Percentiles rank a stretch among this genome's conserved stretches.
These are phyloP conservation scores for Sordariomycetes sp. DNA, from an alignment of 2,329 filamentous ascomycete species.

Conservation along the genomic window DNA sequence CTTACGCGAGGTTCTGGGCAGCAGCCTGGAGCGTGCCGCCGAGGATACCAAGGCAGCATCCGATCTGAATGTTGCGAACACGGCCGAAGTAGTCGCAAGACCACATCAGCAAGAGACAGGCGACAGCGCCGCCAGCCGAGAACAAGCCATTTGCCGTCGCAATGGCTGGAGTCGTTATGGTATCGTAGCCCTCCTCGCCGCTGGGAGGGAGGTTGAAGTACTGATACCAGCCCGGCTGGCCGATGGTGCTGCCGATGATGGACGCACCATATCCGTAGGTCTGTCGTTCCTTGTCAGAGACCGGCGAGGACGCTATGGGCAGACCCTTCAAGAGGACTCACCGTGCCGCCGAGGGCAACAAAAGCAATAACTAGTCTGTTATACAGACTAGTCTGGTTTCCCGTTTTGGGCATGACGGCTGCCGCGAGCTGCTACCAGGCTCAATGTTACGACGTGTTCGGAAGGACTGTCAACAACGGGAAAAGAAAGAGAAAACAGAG, in stretches of 20 bases:
- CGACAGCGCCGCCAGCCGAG: conserved; percentile 36
- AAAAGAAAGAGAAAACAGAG: too few relatives aligned
- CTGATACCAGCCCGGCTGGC: conserved; percentile 40
- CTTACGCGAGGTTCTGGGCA: conserved; percentile 30
- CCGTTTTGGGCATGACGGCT: not conserved
- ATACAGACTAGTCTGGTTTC: conserved; percentile 16
- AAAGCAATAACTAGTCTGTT: conserved; percentile 24
- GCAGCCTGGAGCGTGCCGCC: conserved; percentile 37
- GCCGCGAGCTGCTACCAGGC: too few relatives aligned
- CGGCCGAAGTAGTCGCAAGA: conserved; percentile 32
- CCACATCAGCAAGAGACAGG: conserved; percentile 39
- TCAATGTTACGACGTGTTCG: too few relatives aligned
- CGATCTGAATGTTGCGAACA: conserved; percentile 35
- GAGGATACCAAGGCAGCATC: conserved; percentile 29
- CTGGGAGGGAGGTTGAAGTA: conserved; percentile 35
- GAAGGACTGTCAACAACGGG: too few relatives aligned
- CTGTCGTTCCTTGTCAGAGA: conserved; percentile 12
- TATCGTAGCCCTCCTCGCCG: conserved; percentile 32
- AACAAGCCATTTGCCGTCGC: conserved; percentile 39
- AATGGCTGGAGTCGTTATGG: conserved; percentile 33
- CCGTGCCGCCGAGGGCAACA: conserved; percentile 22
- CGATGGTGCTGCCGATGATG: conserved; percentile 41
- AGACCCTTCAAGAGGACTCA: conserved; percentile 11
- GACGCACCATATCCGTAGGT: conserved; percentile 42
- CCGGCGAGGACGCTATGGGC: not conserved